Evolutionary conservation across 1,284 basidiomycete genomes (phyloP).

Genomic region (Schizophyllum commune): DNA sequence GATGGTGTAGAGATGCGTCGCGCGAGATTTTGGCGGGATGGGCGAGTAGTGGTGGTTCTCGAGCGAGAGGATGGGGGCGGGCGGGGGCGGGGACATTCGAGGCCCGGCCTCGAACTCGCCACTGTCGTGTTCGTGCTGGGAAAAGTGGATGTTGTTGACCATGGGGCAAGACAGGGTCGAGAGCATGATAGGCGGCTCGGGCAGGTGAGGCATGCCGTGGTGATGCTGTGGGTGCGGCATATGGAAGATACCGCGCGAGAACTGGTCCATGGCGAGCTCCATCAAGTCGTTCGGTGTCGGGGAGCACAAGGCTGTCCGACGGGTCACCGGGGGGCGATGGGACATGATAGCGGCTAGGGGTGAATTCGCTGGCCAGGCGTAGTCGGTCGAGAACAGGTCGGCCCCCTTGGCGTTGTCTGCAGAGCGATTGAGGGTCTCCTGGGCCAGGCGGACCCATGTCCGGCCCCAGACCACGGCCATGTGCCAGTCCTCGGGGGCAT

Average conservation of each 20-base stretch:
- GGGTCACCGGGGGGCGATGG: slow-evolving; percentile 40
- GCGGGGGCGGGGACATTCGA: not conserved
- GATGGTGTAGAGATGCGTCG: slow-evolving; percentile 49
- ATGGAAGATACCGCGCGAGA: slow-evolving; percentile 57
- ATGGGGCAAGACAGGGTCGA: not conserved
- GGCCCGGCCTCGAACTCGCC: not conserved
- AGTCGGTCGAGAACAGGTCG: slow-evolving; percentile 23
- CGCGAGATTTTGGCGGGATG: slow-evolving; percentile 35
- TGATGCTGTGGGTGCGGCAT: slow-evolving; percentile 47
- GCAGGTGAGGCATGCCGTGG: slow-evolving; percentile 2
- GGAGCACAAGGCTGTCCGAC: slow-evolving; percentile 36
- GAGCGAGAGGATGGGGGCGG: not conserved
- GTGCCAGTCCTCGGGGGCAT: slow-evolving; percentile 45
- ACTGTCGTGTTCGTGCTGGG: not conserved
- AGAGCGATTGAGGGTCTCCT: slow-evolving; percentile 30
- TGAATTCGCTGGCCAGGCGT: slow-evolving; percentile 41
- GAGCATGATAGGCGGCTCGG: slow-evolving; percentile 9
- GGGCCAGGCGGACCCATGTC: slow-evolving; percentile 47
- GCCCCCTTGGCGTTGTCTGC: slow-evolving; percentile 1
- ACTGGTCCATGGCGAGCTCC: slow-evolving; percentile 54
- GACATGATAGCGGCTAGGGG: slow-evolving; percentile 43
- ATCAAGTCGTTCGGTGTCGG: slow-evolving; percentile 42
- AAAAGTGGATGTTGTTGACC: not conserved
- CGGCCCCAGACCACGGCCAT: slow-evolving; percentile 57
- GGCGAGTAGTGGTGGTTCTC: not conserved